These are phyloP conservation scores for Tricholoma matsutake DNA, from an alignment of 768 basidiomycete species.

Conservation along the genomic window DNA sequence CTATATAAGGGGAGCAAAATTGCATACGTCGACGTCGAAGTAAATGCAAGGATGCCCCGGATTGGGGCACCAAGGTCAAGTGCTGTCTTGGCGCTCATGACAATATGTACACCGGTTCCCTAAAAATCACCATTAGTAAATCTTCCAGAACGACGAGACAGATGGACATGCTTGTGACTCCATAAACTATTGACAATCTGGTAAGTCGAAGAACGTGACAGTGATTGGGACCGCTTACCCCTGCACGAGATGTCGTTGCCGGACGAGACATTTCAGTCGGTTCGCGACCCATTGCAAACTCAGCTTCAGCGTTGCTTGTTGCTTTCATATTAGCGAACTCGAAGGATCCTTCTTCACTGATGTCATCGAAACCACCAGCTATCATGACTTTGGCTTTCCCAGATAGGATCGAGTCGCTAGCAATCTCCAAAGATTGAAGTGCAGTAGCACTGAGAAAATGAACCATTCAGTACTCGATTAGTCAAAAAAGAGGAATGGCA, in stretches of 20 bases:
- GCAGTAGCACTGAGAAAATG: conserved; percentile 75
- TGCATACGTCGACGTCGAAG: conserved; percentile 90
- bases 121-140: background rate
- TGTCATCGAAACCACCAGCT: conserved; percentile 97
- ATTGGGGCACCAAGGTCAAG: conserved; percentile 92
- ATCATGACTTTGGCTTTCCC: conserved; percentile 99
- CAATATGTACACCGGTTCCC: conserved; percentile 93
- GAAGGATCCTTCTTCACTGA: conserved; percentile 97
- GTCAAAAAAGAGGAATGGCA: conserved; percentile 2
- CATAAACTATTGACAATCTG: conserved; percentile 64
- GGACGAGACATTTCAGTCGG: conserved; percentile 99
- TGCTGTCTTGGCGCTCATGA: conserved; percentile 97
- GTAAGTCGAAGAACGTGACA: conserved; percentile 7
- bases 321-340: conserved; percentile 99
- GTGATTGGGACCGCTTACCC: conserved; percentile 49
- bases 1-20: background rate
- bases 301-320: conserved; percentile 93
- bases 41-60: conserved; percentile 91
- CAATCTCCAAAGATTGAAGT: conserved; percentile 96
- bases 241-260: conserved; percentile 92
- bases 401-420: conserved; percentile 90
- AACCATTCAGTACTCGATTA: background rate
- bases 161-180: conserved; percentile 61
- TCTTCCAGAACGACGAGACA: background rate
- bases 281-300: conserved; percentile 98